phyloP scores from a whole-genome alignment of 140 eudicot genomes.

The Bidens hawaiensis region DNA sequence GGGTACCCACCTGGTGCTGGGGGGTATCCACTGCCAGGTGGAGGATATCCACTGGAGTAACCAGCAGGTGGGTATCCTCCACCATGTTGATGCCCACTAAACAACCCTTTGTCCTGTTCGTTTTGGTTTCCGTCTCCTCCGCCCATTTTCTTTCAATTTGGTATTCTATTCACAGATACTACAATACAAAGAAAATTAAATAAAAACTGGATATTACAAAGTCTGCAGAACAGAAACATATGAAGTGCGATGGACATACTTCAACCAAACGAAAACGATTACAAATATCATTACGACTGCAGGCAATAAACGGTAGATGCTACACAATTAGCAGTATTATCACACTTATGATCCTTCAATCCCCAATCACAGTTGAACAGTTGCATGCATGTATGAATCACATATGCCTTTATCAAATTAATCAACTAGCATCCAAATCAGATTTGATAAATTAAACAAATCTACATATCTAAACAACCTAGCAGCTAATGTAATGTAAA shows the following conservation, averaged over 20 bases:
- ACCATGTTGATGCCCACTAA: conserved; percentile 35
- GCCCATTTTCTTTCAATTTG: conserved; percentile 35
- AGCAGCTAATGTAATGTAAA: too few species aligned
- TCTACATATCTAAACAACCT: too few species aligned
- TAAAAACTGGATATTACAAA: background rate
- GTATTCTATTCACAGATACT: conserved; percentile 5
- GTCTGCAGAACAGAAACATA: background rate
- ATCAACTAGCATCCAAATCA: too few species aligned
- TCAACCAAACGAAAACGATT: conserved; percentile 8
- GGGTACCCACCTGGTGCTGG: conserved; percentile 8
- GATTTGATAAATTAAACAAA: too few species aligned
- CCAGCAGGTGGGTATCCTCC: conserved; percentile 27
- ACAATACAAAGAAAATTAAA: background rate
- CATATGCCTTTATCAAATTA: too few species aligned
- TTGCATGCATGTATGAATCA: background rate
- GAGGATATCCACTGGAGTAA: too few species aligned
- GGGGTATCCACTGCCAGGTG: conserved; percentile 33
- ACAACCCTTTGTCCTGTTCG: conserved; percentile 46
- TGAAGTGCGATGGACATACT: background rate
- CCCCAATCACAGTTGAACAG: background rate
- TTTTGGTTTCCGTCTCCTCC: conserved; percentile 33
- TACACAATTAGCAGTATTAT: background rate
- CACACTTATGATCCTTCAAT: background rate
- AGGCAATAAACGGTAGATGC: background rate
- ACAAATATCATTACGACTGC: background rate